A percentile compares a stretch with the other conserved stretches of the same genome.
Conservation (phyloP, 1,139 yeast species). For the Saccharomyces hybrid region DNA sequence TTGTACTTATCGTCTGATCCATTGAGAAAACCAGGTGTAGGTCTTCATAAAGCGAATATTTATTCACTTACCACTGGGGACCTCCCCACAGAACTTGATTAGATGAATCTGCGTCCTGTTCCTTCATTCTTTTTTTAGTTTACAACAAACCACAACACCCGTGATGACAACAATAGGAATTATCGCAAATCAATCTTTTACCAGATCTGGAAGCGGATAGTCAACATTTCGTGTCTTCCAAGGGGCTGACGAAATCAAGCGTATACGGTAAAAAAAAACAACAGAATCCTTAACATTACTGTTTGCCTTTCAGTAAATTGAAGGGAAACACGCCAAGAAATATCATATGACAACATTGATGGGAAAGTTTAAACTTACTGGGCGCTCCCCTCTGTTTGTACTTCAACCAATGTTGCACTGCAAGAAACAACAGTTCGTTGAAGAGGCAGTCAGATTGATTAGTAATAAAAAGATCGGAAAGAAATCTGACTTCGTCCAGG, state of each 20-base stretch:
- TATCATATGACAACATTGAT: neutral
- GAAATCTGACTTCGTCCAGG: conserved; percentile 11
- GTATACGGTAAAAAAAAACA: neutral
- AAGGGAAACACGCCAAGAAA: neutral
- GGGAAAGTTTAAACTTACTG: neutral
- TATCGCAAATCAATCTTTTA: neutral
- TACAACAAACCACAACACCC: neutral
- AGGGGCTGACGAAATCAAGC: neutral
- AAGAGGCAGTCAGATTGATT: neutral
- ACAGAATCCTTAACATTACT: neutral
- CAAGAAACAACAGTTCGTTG: neutral
- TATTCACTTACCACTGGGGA: neutral
- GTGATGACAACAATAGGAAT: neutral
- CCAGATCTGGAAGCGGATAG: neutral
- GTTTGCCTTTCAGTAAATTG: neutral
- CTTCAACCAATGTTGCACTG: neutral
- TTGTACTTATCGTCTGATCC: neutral
- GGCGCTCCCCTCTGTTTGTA: neutral
- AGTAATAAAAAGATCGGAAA: neutral
- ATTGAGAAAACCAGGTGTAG: neutral
- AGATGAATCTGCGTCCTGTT: neutral
- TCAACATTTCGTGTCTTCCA: conserved; percentile 1
- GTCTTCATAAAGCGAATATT: neutral
- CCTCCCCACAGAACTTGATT: neutral
- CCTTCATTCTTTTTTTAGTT: neutral